A percentile compares a stretch with the other conserved stretches of the same genome.
Evolutionary conservation across 2,329 filamentous ascomycete species (phyloP).

Genomic region (Elsinoe ampelina): DNA sequence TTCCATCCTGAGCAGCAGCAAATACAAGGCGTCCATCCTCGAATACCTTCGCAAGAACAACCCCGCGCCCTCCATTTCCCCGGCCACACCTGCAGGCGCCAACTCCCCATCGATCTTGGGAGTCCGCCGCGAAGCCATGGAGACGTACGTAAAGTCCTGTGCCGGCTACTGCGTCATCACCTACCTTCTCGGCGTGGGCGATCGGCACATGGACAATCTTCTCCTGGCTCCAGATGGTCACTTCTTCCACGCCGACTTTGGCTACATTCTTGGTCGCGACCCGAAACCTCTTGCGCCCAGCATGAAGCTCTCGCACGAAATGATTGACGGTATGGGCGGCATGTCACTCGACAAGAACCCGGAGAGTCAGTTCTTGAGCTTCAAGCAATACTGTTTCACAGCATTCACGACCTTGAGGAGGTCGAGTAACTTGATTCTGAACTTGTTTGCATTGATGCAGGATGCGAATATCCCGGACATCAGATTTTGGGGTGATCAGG

Average conservation of each 20-base stretch:
- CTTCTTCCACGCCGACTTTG: slow-evolving; percentile 98
- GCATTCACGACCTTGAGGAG: slow-evolving; percentile 88
- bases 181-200: slow-evolving; percentile 91
- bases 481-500: slow-evolving; percentile 65
- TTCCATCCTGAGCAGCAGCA: slow-evolving; percentile 57
- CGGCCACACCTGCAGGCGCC: slow-evolving; percentile 63
- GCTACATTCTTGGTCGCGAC: slow-evolving; percentile 92
- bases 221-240: slow-evolving; percentile 81
- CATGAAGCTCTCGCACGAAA: slow-evolving; percentile 95
- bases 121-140: slow-evolving; percentile 83
- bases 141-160: slow-evolving; percentile 91
- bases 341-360: slow-evolving; percentile 21
- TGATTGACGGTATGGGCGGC: slow-evolving; percentile 98
- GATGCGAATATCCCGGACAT: slow-evolving; percentile 97
- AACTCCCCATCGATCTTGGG: slow-evolving; percentile 62
- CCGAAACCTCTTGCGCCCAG: slow-evolving; percentile 94
- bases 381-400: slow-evolving; percentile 93
- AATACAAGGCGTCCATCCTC: slow-evolving; percentile 69
- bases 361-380: slow-evolving; percentile 62
- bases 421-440: slow-evolving; percentile 81
- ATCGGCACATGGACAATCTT: slow-evolving; percentile 91
- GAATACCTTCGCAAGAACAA: slow-evolving; percentile 84
- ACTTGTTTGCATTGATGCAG: slow-evolving; percentile 93
- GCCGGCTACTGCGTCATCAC: slow-evolving; percentile 98
- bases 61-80: slow-evolving; percentile 67